Percentiles rank a stretch among this genome's conserved stretches.
These are phyloP conservation scores for Silene vulgaris DNA, from an alignment of 179 eudicot species.

Conservation along the genomic window DNA sequence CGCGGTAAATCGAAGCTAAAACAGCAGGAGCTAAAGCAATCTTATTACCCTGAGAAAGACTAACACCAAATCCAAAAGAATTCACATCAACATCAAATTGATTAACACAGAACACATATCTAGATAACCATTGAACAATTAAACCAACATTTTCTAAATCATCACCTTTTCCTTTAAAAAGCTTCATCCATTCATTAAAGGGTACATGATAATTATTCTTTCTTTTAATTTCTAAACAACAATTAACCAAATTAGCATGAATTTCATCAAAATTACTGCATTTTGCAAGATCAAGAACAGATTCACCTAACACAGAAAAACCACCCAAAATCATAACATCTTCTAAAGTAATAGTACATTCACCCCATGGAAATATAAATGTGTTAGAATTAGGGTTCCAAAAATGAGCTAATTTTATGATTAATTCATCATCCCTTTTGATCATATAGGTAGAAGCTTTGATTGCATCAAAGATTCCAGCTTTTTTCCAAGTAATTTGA, in stretches of 20 bases:
- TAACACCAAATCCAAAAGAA: conserved; percentile 29
- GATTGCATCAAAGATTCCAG: conserved; percentile 31
- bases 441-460: conserved; percentile 20
- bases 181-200: conserved; percentile 9
- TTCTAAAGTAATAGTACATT: conserved; percentile 32
- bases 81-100: neutral
- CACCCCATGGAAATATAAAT: conserved; percentile 41
- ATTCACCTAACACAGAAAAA: conserved; percentile 25
- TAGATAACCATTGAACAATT: conserved; percentile 38
- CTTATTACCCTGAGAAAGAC: conserved; percentile 30
- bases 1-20: conserved; percentile 15
- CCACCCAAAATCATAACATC: conserved; percentile 35
- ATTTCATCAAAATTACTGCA: neutral
- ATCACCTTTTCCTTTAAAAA: conserved; percentile 27
- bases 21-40: conserved; percentile 18
- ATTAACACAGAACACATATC: conserved; percentile 31
- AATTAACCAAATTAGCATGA: neutral
- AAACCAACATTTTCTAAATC: conserved; percentile 39
- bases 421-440: conserved; percentile 16
- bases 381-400: conserved; percentile 33
- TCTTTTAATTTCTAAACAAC: conserved; percentile 5
- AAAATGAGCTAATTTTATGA: conserved; percentile 24
- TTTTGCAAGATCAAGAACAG: neutral
- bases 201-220: conserved; percentile 10
- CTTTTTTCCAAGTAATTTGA: conserved; percentile 5